Evolutionary conservation across 768 basidiomycete genomes (phyloP), one percentile per base, ranked within the genome.

Genomic region (Exidia glandulosa): DNA sequence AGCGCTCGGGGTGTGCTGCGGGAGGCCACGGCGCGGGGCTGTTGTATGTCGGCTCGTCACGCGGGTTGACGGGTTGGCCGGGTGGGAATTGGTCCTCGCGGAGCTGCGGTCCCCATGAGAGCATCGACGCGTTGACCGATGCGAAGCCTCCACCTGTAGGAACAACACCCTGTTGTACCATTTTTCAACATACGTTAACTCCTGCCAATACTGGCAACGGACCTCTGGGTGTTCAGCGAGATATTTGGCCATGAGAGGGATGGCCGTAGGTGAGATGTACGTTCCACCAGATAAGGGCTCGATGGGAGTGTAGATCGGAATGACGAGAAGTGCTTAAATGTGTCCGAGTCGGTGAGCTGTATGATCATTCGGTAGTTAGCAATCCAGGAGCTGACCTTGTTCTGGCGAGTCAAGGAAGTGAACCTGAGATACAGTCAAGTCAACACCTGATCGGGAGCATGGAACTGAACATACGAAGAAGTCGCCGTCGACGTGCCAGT

Each of bases 341-440:
- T n/a, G n/a, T n/a, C n/a, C n/a, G n/a, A n/a, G n/a, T n/a, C n/a
- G n/a, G n/a, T n/a, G n/a, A n/a, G n/a, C n/a, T n/a, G n/a, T n/a
- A n/a, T n/a, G n/a, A n/a, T n/a, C n/a, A n/a, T n/a, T n/a, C n/a
- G n/a, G n/a, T n/a, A n/a, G n/a, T n/a, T n/a, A 7, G 34, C 7
- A 36, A 16, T 16, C 16, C 7, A 7, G 16, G 34, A 36, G 7
- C 47, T 48, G 14, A 3, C 77, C 84, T 70, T 85, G 84, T 67
- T 85, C 83, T 2, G 81, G 82, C 23, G 83, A 85, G 66, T 85
- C 84, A 57, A 86, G 77, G 66, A 76, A 86, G 23, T 48, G 47
- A 23, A 48, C 47, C 34, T 36, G n/a, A n/a, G n/a, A 36, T 48
- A 6, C 47, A 56, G 33, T 61, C 57, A 32, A 57, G 61, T 48